Percentiles rank a stretch among this genome's conserved stretches.
Evolutionary conservation across 2,329 filamentous ascomycete genomes (phyloP).

Genomic region (Claviceps arundinis): DNA sequence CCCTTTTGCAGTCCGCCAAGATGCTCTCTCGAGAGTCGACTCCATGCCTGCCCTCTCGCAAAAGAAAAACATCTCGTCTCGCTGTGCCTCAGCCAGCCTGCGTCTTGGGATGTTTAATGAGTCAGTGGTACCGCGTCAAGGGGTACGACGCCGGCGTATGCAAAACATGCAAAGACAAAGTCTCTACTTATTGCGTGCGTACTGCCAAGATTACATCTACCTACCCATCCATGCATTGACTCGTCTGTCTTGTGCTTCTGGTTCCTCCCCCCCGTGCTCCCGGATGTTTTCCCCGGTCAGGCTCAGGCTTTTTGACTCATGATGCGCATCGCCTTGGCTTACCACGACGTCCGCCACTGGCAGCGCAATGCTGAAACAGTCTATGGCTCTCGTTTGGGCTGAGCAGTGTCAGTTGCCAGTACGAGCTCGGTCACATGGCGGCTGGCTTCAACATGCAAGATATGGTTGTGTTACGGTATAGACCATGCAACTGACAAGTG

Average conservation of each 20-base stretch:
- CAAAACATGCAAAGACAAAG: no score
- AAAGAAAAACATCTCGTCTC: no score
- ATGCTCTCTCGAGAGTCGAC: neutral
- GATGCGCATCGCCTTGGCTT: neutral
- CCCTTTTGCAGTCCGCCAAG: neutral
- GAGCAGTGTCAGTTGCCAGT: neutral
- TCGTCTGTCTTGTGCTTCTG: neutral
- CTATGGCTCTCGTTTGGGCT: neutral
- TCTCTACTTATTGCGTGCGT: no score
- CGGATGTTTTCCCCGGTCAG: neutral
- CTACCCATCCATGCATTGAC: neutral
- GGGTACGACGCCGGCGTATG: neutral
- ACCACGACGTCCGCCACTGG: neutral
- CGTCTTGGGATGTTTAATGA: neutral
- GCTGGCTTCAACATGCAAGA: slow-evolving; percentile 3
- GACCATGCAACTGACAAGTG: neutral
- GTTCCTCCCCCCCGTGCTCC: neutral
- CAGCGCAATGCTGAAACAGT: neutral
- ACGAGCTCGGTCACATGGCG: neutral
- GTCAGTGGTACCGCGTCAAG: neutral
- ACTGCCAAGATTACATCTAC: neutral
- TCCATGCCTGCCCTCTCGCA: neutral
- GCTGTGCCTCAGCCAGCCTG: no score
- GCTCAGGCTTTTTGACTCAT: neutral
- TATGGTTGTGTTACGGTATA: neutral